Evolutionary conservation across 2,329 filamentous ascomycete species (phyloP).

Genomic region (Diaporthe ampelina): DNA sequence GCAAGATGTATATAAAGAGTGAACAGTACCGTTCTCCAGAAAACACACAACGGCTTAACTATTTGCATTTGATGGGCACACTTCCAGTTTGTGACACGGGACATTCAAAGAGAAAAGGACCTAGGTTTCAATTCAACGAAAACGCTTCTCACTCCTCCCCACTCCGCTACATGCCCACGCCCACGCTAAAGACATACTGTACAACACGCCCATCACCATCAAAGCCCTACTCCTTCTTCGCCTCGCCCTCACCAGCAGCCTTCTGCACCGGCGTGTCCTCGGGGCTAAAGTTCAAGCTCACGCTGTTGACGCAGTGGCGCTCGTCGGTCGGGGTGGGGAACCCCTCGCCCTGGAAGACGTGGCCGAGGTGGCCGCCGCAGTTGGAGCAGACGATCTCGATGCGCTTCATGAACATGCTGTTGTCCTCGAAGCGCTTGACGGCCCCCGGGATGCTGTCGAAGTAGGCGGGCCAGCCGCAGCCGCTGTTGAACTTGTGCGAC

Average conservation of each 20-base stretch:
- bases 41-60: background rate
- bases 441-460: conserved; percentile 95
- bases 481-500: conserved; percentile 93
- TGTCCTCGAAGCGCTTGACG: conserved; percentile 85
- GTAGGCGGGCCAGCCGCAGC: conserved; percentile 98
- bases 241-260: conserved; percentile 57
- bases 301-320: conserved; percentile 95
- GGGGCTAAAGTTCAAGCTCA: conserved; percentile 85
- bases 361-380: conserved; percentile 91
- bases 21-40: background rate
- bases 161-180: background rate
- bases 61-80: background rate
- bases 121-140: background rate
- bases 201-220: background rate
- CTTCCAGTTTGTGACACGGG: background rate
- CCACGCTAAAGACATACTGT: background rate
- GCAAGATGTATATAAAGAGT: background rate
- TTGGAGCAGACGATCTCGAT: conserved; percentile 96
- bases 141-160: background rate
- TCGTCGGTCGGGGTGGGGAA: conserved; percentile 91
- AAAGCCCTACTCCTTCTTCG: conserved; percentile 38
- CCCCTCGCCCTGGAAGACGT: conserved; percentile 93
- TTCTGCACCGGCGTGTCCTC: conserved; percentile 69
- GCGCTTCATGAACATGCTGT: conserved; percentile 82
- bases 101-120: background rate